Percentiles rank a stretch among this genome's conserved stretches.
These are phyloP conservation scores for Ceratocystis cacaofunesta DNA, from an alignment of 2,329 filamentous ascomycete genomes.

Conservation along the genomic window DNA sequence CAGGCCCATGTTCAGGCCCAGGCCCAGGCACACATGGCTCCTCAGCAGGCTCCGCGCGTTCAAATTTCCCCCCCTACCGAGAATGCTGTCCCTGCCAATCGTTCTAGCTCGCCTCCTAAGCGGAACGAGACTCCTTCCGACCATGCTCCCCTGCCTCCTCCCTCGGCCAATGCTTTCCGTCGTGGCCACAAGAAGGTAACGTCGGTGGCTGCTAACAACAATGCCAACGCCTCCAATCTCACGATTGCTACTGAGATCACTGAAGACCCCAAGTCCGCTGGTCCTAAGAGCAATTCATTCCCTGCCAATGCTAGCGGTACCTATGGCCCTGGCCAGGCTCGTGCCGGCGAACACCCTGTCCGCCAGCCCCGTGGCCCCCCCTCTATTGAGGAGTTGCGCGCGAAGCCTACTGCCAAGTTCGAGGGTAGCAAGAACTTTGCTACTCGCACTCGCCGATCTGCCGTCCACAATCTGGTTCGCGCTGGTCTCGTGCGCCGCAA, in stretches of 20 bases:
- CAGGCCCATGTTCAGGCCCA: slow-evolving; percentile 25
- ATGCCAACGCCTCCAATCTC: slow-evolving; percentile 36
- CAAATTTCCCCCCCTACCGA: slow-evolving; percentile 70
- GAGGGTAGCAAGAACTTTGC: slow-evolving; percentile 98
- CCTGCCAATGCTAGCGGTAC: slow-evolving; percentile 71
- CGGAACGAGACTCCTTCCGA: slow-evolving; percentile 56
- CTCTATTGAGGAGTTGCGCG: slow-evolving; percentile 74
- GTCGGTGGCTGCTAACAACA: slow-evolving; percentile 41
- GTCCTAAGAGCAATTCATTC: slow-evolving; percentile 65
- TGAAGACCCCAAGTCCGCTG: slow-evolving; percentile 36
- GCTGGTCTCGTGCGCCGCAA: slow-evolving; percentile 78
- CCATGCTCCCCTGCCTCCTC: slow-evolving; percentile 59
- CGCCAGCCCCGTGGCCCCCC: slow-evolving; percentile 90
- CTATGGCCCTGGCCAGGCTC: slow-evolving; percentile 83
- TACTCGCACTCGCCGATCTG: slow-evolving; percentile 77
- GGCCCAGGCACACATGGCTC: slow-evolving; percentile 15
- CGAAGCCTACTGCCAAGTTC: slow-evolving; percentile 79
- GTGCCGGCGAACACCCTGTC: slow-evolving; percentile 84
- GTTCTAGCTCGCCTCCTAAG: slow-evolving; percentile 53
- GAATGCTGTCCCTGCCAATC: slow-evolving; percentile 34
- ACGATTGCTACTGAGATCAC: slow-evolving; percentile 31
- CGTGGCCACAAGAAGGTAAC: slow-evolving; percentile 83
- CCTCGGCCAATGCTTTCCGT: slow-evolving; percentile 82
- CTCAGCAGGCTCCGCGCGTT: slow-evolving; percentile 41
- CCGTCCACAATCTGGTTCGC: slow-evolving; percentile 79